Conservation (phyloP, 257 asterid species). For the Nicotiana attenuata region DNA sequence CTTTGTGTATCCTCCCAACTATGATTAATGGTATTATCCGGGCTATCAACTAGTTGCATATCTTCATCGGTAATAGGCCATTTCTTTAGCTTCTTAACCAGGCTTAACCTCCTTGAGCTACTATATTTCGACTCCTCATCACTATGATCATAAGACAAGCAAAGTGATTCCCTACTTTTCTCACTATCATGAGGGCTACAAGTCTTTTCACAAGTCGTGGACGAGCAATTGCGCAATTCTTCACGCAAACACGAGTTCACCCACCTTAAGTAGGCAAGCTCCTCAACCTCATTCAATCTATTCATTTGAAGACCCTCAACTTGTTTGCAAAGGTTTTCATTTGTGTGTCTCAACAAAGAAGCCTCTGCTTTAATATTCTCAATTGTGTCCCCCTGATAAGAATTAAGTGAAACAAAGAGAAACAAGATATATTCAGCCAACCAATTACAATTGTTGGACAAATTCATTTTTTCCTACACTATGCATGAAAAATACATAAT, state of each 20-base stretch:
- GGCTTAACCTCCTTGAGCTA: constrained; percentile 42
- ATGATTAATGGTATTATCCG: constrained; percentile 24
- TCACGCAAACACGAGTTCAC: constrained; percentile 79
- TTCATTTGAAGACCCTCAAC: constrained; percentile 91
- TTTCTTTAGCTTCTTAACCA: constrained; percentile 67
- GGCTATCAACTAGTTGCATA: constrained; percentile 34
- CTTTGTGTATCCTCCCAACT: constrained; percentile 43
- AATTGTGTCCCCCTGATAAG: constrained; percentile 44
- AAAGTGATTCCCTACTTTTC: constrained; percentile 49
- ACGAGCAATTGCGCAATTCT: constrained; percentile 52
- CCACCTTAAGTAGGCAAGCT: constrained; percentile 87
- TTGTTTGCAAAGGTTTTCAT: constrained; percentile 81
- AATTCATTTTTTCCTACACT: not conserved
- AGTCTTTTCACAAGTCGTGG: constrained; percentile 28
- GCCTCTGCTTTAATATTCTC: constrained; percentile 78
- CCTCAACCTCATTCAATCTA: constrained; percentile 88
- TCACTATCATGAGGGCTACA: constrained; percentile 40
- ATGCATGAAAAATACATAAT: too few species aligned
- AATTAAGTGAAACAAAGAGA: not conserved
- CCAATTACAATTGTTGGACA: not conserved
- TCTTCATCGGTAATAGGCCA: constrained; percentile 83
- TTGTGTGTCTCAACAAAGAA: constrained; percentile 61
- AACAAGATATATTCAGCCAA: not conserved
- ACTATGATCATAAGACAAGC: constrained; percentile 43
- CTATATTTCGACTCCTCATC: constrained; percentile 49